phyloP scores from a whole-genome alignment of 306 rosid species.

The Castanea mollissima region DNA sequence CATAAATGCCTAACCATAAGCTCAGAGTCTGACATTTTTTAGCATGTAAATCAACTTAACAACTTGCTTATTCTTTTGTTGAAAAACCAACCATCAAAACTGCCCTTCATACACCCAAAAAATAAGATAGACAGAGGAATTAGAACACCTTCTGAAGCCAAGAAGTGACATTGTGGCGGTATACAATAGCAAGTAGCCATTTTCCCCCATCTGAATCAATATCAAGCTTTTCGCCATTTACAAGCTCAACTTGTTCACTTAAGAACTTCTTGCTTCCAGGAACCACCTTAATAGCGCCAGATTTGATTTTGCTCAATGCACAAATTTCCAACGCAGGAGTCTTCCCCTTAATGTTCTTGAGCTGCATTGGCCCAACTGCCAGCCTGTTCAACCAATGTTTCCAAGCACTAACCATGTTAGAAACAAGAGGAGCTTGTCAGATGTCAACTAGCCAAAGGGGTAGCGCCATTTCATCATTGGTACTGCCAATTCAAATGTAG shows the following conservation, averaged over 20 bases:
- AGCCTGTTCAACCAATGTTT: conserved; percentile 66
- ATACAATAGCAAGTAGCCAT: conserved; percentile 70
- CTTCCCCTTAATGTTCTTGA: conserved; percentile 72
- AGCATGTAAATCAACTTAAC: too few species aligned
- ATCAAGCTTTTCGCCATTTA: conserved; percentile 44
- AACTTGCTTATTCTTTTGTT: background rate
- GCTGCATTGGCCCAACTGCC: conserved; percentile 59
- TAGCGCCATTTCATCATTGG: conserved; percentile 64
- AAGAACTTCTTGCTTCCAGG: conserved; percentile 66
- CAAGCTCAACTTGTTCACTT: conserved; percentile 45
- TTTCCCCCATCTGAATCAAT: conserved; percentile 48
- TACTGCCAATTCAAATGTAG: conserved; percentile 74
- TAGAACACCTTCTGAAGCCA: conserved; percentile 61
- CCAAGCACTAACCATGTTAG: conserved; percentile 73
- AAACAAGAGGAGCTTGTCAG: conserved; percentile 36
- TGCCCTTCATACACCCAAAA: too few species aligned
- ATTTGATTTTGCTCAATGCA: conserved; percentile 66
- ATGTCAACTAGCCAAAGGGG: conserved; percentile 82
- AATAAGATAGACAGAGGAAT: background rate
- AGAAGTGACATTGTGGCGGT: conserved; percentile 88
- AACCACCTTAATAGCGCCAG: conserved; percentile 70
- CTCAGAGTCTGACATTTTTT: too few species aligned
- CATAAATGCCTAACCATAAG: too few species aligned
- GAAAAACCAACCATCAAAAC: background rate
- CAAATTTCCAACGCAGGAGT: conserved; percentile 95